Evolutionary conservation across 1,284 basidiomycete genomes (phyloP), one percentile per base, ranked within the genome.

Genomic region (Cryptococcus sp.): DNA sequence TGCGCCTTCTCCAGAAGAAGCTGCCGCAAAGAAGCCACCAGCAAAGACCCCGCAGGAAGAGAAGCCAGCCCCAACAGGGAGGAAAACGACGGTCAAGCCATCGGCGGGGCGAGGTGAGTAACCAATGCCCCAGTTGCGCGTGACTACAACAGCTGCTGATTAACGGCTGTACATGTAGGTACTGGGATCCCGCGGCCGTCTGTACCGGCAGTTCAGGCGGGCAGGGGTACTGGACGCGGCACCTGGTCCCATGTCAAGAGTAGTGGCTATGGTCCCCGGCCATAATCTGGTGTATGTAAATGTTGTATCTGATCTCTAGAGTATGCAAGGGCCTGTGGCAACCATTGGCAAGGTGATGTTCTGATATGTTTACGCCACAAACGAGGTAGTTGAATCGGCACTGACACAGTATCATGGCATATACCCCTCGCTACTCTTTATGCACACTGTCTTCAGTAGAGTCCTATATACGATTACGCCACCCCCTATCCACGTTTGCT

Each of bases 221-320:
- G 28, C 5, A 33, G 28, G 28, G 21, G 63, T 4, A 46, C 46
- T 12, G 46, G n/a, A 46, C 28, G 58, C 11, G 71, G 71, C 20
- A 59, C 66, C n/a, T 74, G 70, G 52, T 60, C 65, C 18, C 62
- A 73, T 61, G 73, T 77, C 4, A 68, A 68, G 55, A 73, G 72
- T 48, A 75, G 73, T 53, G 75, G 75, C 15, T 77, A 77, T 53
- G 75, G 75, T 0, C 72, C 72, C 7, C 42, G 60, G 15, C 40
- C 28, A 9, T 33, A 9, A 33, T 9, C 28, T 33, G 4, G 28
- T 33, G 28, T 33, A 5, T 33, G 28, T 33, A 9, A 5, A 5
- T 33, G 28, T 4, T 33, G 28, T 33, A 33, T n/a, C n/a, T n/a
- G n/a, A n/a, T n/a, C n/a, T n/a, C n/a, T n/a, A n/a, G n/a, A 33